These are phyloP conservation scores for Zanthoxylum bungeanum DNA, from an alignment of 345 rosid genomes.

Conservation along the genomic window DNA sequence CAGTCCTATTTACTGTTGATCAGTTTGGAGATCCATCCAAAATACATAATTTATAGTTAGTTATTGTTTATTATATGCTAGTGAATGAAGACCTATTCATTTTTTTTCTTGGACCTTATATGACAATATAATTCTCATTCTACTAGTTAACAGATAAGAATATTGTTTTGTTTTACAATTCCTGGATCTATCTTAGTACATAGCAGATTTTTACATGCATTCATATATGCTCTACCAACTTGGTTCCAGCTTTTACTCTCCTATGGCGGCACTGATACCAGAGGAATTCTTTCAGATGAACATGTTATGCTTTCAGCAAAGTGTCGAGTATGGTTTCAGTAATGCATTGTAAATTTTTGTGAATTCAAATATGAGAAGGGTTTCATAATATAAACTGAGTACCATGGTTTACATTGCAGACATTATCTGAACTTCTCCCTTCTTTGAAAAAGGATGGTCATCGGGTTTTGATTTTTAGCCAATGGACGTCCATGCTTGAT, in stretches of 20 bases:
- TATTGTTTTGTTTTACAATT: background rate
- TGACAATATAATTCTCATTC: background rate
- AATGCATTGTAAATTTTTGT: background rate
- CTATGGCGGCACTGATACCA: conserved; percentile 47
- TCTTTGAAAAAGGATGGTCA: conserved; percentile 59
- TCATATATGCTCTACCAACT: conserved; percentile 7
- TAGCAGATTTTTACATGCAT: background rate
- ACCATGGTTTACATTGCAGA: conserved; percentile 36
- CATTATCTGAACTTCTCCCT: conserved; percentile 84
- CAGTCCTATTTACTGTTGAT: background rate
- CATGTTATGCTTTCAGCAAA: conserved; percentile 91
- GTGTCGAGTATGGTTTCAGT: conserved; percentile 56
- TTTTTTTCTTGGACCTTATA: background rate
- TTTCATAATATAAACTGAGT: background rate
- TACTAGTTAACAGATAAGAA: background rate
- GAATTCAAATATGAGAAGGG: background rate
- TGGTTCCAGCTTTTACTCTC: conserved; percentile 62
- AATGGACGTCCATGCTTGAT: conserved; percentile 99
- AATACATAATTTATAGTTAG: background rate
- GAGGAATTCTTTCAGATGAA: conserved; percentile 74
- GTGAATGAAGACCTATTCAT: background rate
- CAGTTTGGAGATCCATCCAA: background rate
- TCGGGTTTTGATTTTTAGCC: conserved; percentile 89
- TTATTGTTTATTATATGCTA: background rate
- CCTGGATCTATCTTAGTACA: background rate